Evolutionary conservation across 108 stramenopile genomes (phyloP).

Genomic region (Nitzschia sp.): DNA sequence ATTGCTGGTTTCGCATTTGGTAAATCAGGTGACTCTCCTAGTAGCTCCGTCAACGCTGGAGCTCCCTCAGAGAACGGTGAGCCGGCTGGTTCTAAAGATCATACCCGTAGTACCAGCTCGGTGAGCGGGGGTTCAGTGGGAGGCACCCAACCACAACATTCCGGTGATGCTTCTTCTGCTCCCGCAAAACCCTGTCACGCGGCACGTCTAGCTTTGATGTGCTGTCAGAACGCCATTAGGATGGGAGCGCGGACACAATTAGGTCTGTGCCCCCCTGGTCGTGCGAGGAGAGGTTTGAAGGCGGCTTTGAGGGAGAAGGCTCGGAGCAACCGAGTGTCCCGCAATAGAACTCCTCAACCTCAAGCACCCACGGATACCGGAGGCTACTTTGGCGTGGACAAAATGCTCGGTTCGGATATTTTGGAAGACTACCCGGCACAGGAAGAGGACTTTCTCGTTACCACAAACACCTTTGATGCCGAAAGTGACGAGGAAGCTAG

Average conservation of each 20-base stretch:
- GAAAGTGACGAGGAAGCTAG: conserved; percentile 56
- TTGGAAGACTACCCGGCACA: conserved; percentile 37
- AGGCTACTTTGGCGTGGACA: conserved; percentile 47
- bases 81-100: not conserved
- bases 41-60: not conserved
- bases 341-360: not conserved
- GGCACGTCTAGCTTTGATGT: conserved; percentile 53
- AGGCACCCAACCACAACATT: conserved; percentile 10
- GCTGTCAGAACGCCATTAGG: conserved; percentile 68
- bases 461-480: conserved; percentile 37
- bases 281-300: conserved; percentile 51
- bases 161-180: not conserved
- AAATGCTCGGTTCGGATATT: conserved; percentile 40
- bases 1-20: conserved; percentile 46
- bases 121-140: conserved; percentile 7
- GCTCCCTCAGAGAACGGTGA: not conserved
- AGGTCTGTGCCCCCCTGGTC: conserved; percentile 71
- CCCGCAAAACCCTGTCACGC: conserved; percentile 55
- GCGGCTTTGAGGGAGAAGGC: conserved; percentile 31
- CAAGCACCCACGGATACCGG: conserved; percentile 36
- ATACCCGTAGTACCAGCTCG: conserved; percentile 2
- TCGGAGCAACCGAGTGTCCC: conserved; percentile 2
- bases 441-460: conserved; percentile 46
- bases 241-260: conserved; percentile 74
- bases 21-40: conserved; percentile 8